phyloP scores from a whole-genome alignment of 202 grass and related monocot genomes.

The Schoenoplectus tabernaemontani region DNA sequence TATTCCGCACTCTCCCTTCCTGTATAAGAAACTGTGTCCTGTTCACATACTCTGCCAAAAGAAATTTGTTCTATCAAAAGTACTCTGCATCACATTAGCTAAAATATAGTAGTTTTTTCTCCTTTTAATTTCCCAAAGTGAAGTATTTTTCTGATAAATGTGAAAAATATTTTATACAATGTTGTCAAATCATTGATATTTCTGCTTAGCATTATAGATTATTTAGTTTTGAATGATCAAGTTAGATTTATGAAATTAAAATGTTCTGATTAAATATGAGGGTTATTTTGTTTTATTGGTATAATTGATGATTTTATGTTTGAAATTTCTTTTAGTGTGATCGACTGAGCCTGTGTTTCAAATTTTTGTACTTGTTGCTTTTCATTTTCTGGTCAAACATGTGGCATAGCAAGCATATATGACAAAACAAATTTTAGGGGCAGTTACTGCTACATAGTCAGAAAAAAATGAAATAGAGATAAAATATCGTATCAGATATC shows the following conservation, averaged over 20 bases:
- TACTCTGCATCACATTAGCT: too few species aligned
- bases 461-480: too few species aligned
- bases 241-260: neutral
- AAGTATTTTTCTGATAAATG: neutral
- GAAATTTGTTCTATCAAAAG: neutral
- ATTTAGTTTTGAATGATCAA: neutral
- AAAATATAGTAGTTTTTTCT: too few species aligned
- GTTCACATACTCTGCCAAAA: too few species aligned
- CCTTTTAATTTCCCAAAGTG: too few species aligned
- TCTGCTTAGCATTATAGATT: too few species aligned
- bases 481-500: too few species aligned
- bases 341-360: neutral
- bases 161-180: too few species aligned
- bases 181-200: too few species aligned
- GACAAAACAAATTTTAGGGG: neutral
- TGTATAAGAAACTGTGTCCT: too few species aligned
- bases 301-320: neutral
- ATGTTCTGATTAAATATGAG: neutral
- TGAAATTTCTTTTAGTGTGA: neutral
- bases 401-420: neutral
- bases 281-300: neutral
- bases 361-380: neutral
- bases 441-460: too few species aligned
- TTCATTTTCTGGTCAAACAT: neutral
- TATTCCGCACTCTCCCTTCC: too few species aligned